phyloP scores from a whole-genome alignment of 805 yeast genomes.

The Candida pseudoglaebosa region DNA sequence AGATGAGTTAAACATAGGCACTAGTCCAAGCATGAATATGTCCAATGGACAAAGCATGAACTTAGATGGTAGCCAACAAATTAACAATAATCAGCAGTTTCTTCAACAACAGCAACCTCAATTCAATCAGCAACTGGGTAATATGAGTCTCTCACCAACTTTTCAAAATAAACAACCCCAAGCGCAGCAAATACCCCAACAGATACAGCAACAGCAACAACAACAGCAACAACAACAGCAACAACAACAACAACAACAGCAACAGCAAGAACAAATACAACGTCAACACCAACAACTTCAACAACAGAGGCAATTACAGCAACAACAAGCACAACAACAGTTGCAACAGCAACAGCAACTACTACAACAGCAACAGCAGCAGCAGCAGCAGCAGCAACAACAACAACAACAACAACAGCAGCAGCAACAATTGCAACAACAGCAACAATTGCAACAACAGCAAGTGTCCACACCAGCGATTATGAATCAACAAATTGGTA shows the following conservation, averaged over 20 bases:
- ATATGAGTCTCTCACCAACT: neutral
- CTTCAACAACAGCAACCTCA: conserved; percentile 10
- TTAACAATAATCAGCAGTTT: conserved; percentile 4
- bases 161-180: conserved; percentile 5
- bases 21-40: conserved; percentile 1
- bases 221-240: conserved; percentile 3
- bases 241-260: conserved; percentile 1
- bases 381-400: conserved; percentile 1
- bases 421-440: too few species aligned
- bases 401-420: conserved; percentile 2
- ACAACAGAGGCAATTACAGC: neutral
- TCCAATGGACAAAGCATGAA: neutral
- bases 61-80: neutral
- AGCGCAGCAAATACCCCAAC: conserved; percentile 4
- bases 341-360: conserved; percentile 1
- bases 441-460: conserved; percentile 7
- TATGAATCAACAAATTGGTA: conserved; percentile 5
- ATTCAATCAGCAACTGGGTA: conserved; percentile 3
- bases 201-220: conserved; percentile 1
- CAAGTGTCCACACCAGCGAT: conserved; percentile 3
- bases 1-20: conserved; percentile 5
- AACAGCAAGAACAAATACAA: conserved; percentile 1
- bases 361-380: conserved; percentile 2
- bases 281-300: conserved; percentile 1
- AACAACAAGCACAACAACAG: neutral